Conservation (phyloP, 1,284 basidiomycete genomes). For the Exobasidium cylindrosporum region DNA sequence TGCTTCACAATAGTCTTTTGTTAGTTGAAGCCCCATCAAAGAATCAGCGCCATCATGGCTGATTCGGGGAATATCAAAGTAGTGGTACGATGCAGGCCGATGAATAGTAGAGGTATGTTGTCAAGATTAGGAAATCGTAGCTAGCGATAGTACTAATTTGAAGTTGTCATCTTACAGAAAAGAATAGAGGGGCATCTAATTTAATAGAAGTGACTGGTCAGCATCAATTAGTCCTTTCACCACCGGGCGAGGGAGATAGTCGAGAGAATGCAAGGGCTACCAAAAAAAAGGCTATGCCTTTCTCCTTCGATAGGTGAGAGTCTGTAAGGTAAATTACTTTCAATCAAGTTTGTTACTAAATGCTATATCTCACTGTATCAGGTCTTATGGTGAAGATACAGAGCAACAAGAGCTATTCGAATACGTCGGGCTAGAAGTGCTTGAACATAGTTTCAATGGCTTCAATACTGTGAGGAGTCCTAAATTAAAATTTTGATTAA, state of each 20-base stretch:
- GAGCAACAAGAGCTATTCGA: conserved; percentile 75
- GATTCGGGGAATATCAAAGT: conserved; percentile 54
- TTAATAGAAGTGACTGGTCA: conserved; percentile 40
- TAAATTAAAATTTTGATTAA: conserved; percentile 57
- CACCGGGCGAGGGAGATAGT: conserved; percentile 32
- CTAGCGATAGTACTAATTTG: no score
- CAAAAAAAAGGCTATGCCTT: conserved; percentile 50
- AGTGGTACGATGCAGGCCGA: conserved; percentile 49
- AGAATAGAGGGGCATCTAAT: conserved; percentile 41
- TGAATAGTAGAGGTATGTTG: conserved; percentile 34
- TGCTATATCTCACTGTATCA: no score
- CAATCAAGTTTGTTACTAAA: no score
- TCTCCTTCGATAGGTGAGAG: conserved; percentile 39
- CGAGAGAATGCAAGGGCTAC: conserved; percentile 38
- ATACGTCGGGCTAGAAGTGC: conserved; percentile 86
- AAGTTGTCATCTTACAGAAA: conserved; percentile 22
- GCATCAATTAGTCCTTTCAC: conserved; percentile 41
- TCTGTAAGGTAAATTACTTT: not conserved
- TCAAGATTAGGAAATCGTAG: no score
- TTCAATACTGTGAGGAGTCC: conserved; percentile 99
- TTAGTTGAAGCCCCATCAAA: not conserved
- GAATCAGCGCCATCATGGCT: conserved; percentile 27
- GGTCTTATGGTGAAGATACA: conserved; percentile 45
- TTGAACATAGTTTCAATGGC: conserved; percentile 91
- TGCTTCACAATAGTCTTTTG: no score